Base-by-base conservation (phyloP, 495 filamentous ascomycete genomes). In the Penicillium ochrochloron region DNA sequence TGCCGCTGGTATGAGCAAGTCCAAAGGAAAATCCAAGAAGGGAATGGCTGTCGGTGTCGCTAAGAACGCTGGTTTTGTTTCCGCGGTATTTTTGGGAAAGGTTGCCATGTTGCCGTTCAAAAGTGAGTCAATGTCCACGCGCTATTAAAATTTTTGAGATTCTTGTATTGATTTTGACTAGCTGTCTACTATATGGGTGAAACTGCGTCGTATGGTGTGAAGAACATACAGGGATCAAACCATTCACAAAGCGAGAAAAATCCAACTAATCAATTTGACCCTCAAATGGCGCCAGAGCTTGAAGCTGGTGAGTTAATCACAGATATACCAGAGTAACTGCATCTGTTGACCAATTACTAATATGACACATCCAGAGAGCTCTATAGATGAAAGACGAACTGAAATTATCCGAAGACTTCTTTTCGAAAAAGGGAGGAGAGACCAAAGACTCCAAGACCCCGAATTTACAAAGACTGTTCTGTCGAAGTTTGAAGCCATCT, bases 131-230 rank as follows among this genome's bases (percentile, higher is more conserved):
- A n/a, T n/a, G n/a, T n/a, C n/a, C 4, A 29, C 15, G 14, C 12
- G 11, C 27, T 29, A 27, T 27, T 1, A 27, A 29, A 12, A 10
- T 29, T 1, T 25, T 21, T 33, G 50, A 27, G 23, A 52, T 4
- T 1, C 0, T 33, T 7, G 8, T 21, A 4, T 29, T 33, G 10
- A 29, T 25, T 33, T 33, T 21, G 8, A 23, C n/a, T 21, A 60
- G 58, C 58, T 27, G 58, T 60, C 12, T 60, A 51, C 41, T 60
- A 60, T 9, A 60, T 60, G 58, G n/a, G 58, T 39, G 58, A 60
- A 51, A 60, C 58, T n/a, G 58, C 58, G 37, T n/a, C n/a, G n/a
- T n/a, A n/a, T n/a, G n/a, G n/a, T n/a, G n/a, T 60, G 29, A 41
- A 44, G 9, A 44, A 25, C 11, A 23, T 59, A 1, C 57, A 59